Evolutionary conservation across 2,329 filamentous ascomycete genomes (phyloP).

Genomic region (Cladorrhinum sp.): DNA sequence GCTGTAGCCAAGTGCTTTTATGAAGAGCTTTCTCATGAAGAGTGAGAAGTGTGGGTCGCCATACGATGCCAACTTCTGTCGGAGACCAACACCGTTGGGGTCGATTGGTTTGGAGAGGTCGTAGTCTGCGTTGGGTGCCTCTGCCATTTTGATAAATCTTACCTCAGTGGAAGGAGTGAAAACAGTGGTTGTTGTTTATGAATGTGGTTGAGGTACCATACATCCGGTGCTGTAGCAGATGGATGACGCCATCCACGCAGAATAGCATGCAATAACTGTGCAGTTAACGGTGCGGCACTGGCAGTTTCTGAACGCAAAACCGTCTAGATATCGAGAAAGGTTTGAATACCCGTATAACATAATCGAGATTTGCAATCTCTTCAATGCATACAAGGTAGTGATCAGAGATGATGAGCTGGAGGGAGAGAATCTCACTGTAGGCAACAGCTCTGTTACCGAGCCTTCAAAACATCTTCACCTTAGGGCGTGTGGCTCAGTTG

Average conservation of each 20-base stretch:
- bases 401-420: too few species aligned
- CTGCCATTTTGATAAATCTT: neutral
- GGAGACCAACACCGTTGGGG: constrained; percentile 45
- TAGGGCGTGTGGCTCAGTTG: constrained; percentile 12
- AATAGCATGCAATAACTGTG: neutral
- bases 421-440: too few species aligned
- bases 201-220: neutral
- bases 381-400: too few species aligned
- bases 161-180: too few species aligned
- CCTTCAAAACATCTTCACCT: neutral
- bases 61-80: constrained; percentile 64
- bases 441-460: neutral
- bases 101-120: constrained; percentile 23
- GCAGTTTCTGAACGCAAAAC: too few species aligned
- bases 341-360: too few species aligned
- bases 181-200: too few species aligned
- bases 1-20: constrained; percentile 71
- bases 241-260: neutral
- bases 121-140: constrained; percentile 19
- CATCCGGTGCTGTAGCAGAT: too few species aligned
- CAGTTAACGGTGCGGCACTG: too few species aligned
- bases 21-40: constrained; percentile 73
- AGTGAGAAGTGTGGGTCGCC: constrained; percentile 73
- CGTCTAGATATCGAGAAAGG: too few species aligned
- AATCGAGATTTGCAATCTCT: too few species aligned